These are phyloP conservation scores for Vicia faba DNA, from an alignment of 306 rosid genomes.

Conservation along the genomic window DNA sequence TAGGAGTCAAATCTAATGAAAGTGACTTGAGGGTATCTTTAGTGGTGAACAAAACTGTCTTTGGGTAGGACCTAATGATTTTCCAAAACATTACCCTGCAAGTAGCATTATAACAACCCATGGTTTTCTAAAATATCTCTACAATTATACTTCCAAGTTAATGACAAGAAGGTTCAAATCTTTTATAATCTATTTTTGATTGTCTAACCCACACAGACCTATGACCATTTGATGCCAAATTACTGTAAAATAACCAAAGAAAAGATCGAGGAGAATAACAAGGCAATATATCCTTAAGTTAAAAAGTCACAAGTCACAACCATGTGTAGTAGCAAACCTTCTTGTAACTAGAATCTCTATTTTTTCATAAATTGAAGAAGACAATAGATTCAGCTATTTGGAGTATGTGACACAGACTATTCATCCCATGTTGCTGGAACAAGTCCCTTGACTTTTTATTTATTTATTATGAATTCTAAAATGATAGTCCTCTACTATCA, in stretches of 20 bases:
- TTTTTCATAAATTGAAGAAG: neutral
- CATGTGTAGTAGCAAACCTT: neutral
- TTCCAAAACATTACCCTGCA: neutral
- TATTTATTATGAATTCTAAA: neutral
- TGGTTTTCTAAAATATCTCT: slow-evolving; percentile 9
- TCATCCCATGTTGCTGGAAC: neutral
- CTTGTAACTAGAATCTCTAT: neutral
- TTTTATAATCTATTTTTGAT: neutral
- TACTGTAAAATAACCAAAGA: neutral
- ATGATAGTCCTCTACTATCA: neutral
- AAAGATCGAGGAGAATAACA: neutral
- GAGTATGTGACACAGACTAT: neutral
- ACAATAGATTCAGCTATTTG: neutral
- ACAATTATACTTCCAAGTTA: neutral
- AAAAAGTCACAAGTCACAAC: neutral
- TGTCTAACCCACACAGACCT: neutral
- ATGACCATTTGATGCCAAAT: neutral
- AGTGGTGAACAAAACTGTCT: neutral
- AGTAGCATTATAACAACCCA: neutral
- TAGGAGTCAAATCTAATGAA: neutral
- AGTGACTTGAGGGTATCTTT: slow-evolving; percentile 1
- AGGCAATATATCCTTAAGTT: neutral
- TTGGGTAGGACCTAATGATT: neutral
- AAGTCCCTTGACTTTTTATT: neutral
- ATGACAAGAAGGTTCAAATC: neutral